phyloP scores from a whole-genome alignment of 75 land plant species.

The Isoetes taiwanensis region DNA sequence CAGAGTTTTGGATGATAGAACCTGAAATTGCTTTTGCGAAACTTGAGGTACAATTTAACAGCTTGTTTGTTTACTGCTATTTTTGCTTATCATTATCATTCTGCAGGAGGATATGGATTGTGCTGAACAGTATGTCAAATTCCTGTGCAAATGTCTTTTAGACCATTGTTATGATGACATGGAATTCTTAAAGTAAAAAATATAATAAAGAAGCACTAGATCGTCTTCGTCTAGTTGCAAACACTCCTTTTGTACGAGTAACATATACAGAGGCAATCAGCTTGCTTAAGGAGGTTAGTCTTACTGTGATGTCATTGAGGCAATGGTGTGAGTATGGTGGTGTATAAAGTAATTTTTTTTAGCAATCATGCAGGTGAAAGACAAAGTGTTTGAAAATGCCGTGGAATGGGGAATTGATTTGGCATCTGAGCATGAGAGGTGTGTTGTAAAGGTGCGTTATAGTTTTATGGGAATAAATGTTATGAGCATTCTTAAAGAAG shows the following conservation, averaged over 20 bases:
- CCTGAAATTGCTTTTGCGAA: no score
- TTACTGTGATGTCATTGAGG: no score
- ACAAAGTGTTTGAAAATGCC: conserved; percentile 76
- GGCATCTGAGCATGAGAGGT: conserved; percentile 99
- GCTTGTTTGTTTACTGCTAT: no score
- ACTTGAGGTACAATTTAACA: no score
- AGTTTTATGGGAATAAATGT: no score
- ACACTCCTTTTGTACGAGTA: conserved; percentile 57
- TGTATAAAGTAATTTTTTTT: not conserved
- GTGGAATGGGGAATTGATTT: conserved; percentile 97
- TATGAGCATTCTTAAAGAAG: no score
- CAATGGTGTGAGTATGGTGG: not conserved
- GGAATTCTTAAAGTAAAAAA: conserved; percentile 64
- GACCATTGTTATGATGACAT: conserved; percentile 89
- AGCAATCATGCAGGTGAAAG: conserved; percentile 31
- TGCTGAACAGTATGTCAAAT: conserved; percentile 89
- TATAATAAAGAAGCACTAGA: conserved; percentile 57
- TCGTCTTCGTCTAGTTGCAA: conserved; percentile 54
- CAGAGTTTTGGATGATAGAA: no score
- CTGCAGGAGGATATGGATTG: conserved; percentile 97
- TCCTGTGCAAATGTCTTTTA: conserved; percentile 83
- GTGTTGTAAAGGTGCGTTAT: no score
- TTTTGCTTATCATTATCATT: no score
- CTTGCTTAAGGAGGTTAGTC: conserved; percentile 36
- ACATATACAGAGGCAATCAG: conserved; percentile 81